phyloP scores from a whole-genome alignment of 257 asterid species.

The Ballota nigra region DNA sequence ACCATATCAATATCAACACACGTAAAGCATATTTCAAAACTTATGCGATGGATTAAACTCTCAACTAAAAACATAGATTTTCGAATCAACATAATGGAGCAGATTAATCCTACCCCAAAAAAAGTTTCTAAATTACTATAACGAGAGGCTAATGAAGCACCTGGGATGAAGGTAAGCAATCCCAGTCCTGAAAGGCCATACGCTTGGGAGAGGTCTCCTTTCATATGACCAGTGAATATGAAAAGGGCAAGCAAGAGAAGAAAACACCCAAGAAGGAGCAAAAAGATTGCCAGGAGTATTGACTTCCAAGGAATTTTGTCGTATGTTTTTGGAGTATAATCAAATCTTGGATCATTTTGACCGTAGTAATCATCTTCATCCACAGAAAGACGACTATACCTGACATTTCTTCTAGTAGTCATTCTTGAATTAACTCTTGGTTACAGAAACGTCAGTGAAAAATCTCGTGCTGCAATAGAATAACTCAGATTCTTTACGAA shows the following conservation, averaged over 20 bases:
- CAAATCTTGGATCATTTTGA: slow-evolving; percentile 65
- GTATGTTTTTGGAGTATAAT: slow-evolving; percentile 61
- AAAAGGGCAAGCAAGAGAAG: slow-evolving; percentile 69
- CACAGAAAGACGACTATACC: slow-evolving; percentile 62
- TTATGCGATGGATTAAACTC: not conserved
- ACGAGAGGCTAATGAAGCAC: slow-evolving; percentile 31
- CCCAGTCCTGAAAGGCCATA: slow-evolving; percentile 86
- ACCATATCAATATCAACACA: not conserved
- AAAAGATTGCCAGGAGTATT: slow-evolving; percentile 67
- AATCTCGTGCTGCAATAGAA: slow-evolving; percentile 6
- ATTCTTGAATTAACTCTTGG: slow-evolving; percentile 24
- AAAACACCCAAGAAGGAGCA: slow-evolving; percentile 77
- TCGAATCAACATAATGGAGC: not conserved
- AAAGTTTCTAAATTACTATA: not conserved
- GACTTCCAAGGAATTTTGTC: slow-evolving; percentile 91
- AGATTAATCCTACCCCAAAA: too few relatives aligned
- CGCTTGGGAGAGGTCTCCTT: slow-evolving; percentile 82
- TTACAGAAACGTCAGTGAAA: slow-evolving; percentile 7
- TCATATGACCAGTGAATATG: slow-evolving; percentile 93
- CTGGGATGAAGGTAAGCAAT: slow-evolving; percentile 75
- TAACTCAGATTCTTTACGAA: slow-evolving; percentile 8
- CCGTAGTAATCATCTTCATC: slow-evolving; percentile 55
- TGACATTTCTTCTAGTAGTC: slow-evolving; percentile 68
- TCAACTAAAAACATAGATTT: not conserved
- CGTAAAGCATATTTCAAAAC: not conserved